Evolutionary conservation across 352 stramenopile genomes (phyloP).

Genomic region (Globisporangium rhizosaccharum): DNA sequence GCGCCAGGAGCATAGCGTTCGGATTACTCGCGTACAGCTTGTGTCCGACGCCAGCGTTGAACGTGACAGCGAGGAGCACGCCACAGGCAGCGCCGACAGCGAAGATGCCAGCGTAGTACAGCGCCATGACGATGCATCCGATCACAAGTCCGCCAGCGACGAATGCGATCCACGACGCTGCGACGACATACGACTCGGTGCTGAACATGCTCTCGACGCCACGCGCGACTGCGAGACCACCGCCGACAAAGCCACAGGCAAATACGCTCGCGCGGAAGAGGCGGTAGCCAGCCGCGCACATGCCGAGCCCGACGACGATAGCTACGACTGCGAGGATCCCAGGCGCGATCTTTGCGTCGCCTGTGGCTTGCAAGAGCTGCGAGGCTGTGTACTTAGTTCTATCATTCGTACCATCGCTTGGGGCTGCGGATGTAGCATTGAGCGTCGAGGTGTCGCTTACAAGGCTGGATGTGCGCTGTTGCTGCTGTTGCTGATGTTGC

Average conservation of each 20-base stretch:
- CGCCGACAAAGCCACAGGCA: slow-evolving; percentile 49
- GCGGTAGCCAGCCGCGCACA: slow-evolving; percentile 45
- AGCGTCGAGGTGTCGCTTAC: slow-evolving; percentile 1
- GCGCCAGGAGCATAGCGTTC: slow-evolving; percentile 43
- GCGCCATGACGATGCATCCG: slow-evolving; percentile 40
- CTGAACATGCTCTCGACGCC: slow-evolving; percentile 50
- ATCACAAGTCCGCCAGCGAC: slow-evolving; percentile 46
- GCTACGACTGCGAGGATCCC: slow-evolving; percentile 32
- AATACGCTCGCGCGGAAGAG: slow-evolving; percentile 61
- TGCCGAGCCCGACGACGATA: slow-evolving; percentile 37
- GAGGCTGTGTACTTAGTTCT: slow-evolving; percentile 5
- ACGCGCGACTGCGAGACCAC: slow-evolving; percentile 40
- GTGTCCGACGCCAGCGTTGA: slow-evolving; percentile 54
- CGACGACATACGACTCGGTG: slow-evolving; percentile 44
- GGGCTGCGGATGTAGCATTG: not conserved
- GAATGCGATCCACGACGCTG: slow-evolving; percentile 69
- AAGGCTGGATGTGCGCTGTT: not conserved
- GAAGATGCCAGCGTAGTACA: slow-evolving; percentile 52
- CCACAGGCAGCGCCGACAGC: slow-evolving; percentile 49
- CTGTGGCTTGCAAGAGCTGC: slow-evolving; percentile 7
- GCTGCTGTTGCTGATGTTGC: not conserved
- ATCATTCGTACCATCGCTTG: not conserved
- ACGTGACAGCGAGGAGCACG: slow-evolving; percentile 42
- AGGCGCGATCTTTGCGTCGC: slow-evolving; percentile 23
- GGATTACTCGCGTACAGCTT: slow-evolving; percentile 51